phyloP scores from a whole-genome alignment of 805 yeast species.

The Saccharomycodes ludwigii region DNA sequence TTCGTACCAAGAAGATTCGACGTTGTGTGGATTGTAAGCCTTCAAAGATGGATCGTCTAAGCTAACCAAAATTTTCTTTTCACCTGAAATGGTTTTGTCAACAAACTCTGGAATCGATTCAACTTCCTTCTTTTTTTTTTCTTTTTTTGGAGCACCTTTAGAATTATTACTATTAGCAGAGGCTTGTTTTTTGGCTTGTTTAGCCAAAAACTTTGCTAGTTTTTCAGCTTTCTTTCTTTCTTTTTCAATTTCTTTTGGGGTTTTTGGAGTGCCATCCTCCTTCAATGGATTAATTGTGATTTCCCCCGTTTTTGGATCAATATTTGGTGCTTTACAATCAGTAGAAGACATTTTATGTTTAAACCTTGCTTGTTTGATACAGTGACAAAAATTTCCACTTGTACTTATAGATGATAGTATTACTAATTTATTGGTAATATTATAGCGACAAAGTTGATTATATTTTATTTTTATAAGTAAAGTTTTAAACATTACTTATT shows the following conservation, averaged over 20 bases:
- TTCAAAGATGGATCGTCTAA: conserved; percentile 88
- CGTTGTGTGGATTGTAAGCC: conserved; percentile 85
- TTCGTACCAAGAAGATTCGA: conserved; percentile 92
- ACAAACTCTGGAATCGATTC: conserved; percentile 76
- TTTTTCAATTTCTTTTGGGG: conserved; percentile 73
- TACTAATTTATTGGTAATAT: too few relatives aligned
- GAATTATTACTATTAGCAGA: conserved; percentile 12
- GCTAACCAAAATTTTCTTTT: conserved; percentile 76
- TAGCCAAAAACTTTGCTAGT: conserved; percentile 76
- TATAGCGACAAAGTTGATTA: too few relatives aligned
- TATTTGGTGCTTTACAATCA: conserved; percentile 16
- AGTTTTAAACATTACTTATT: too few relatives aligned
- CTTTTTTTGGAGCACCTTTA: conserved; percentile 38
- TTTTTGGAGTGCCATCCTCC: conserved; percentile 40
- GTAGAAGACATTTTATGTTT: conserved; percentile 5
- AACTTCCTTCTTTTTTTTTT: conserved; percentile 54
- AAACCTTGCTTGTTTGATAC: too few relatives aligned
- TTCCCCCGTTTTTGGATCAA: conserved; percentile 26
- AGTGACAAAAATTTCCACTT: too few relatives aligned
- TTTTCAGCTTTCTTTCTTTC: conserved; percentile 84
- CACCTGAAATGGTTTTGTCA: conserved; percentile 78
- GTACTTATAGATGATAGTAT: too few relatives aligned
- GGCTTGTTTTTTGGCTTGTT: conserved; percentile 50
- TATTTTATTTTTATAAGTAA: too few relatives aligned
- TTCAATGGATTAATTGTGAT: conserved; percentile 25